phyloP scores from a whole-genome alignment of 2,329 filamentous ascomycete genomes.

The Fusarium nematophilum region DNA sequence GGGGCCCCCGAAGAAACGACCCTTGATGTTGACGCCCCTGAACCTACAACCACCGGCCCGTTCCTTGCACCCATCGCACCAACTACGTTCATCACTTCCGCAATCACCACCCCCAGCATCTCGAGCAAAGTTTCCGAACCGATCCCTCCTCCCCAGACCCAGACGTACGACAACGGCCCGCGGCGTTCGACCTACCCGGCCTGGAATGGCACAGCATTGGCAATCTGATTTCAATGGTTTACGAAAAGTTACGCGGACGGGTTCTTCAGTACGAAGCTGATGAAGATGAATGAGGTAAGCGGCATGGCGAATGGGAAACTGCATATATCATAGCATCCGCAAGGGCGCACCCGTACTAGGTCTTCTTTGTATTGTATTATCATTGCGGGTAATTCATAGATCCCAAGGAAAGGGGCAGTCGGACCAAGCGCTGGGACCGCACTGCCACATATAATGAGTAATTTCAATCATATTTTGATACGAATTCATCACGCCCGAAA shows the following conservation, averaged over 20 bases:
- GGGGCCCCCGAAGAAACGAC: constrained; percentile 7
- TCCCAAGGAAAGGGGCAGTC: constrained; percentile 35
- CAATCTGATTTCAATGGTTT: constrained; percentile 19
- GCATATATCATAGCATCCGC: constrained; percentile 18
- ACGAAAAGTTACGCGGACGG: constrained; percentile 5
- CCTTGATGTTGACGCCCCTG: constrained; percentile 9
- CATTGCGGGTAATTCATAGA: constrained; percentile 28
- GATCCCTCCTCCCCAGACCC: constrained; percentile 42
- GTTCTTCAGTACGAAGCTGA: not conserved
- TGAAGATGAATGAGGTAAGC: constrained; percentile 9
- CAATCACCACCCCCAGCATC: constrained; percentile 21
- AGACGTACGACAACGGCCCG: constrained; percentile 52
- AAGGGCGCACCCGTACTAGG: not conserved
- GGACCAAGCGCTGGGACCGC: constrained; percentile 56
- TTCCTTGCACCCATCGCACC: constrained; percentile 14
- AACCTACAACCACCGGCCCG: constrained; percentile 11
- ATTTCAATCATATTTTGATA: constrained; percentile 28
- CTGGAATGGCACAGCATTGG: constrained; percentile 53
- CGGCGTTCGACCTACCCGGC: constrained; percentile 60
- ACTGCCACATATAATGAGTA: constrained; percentile 44
- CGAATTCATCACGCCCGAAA: not conserved
- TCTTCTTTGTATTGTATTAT: constrained; percentile 21
- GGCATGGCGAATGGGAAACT: constrained; percentile 21
- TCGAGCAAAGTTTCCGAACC: constrained; percentile 9
- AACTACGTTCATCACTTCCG: constrained; percentile 28